Evolutionary conservation across 495 filamentous ascomycete species (phyloP), one percentile per base, ranked within the genome.

Genomic region (Lasiosphaeris hirsuta): DNA sequence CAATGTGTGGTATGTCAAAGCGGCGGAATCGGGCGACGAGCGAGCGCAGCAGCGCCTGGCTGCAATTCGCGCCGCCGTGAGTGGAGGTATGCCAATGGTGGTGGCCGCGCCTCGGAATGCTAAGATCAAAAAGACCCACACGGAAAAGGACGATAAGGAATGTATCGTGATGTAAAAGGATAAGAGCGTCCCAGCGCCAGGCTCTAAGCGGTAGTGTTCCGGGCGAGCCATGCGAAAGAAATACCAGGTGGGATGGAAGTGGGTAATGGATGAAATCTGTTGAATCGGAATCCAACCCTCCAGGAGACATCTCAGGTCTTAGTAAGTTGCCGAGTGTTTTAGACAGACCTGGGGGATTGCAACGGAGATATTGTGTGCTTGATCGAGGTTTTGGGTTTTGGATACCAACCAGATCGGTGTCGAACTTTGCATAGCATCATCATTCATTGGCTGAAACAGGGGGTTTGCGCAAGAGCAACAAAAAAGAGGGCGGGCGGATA

Each of bases 1-100:
- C 53, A 97, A 97, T 63, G 89, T 96, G 7, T 97, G 93, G 95
- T 99, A 99, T 67, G 95, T 97, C 51, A 89, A 89, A 70, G 93
- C 94, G 2, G 95, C 94, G 9, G 94, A 96, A 56, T 86, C 91
- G 42, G 94, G 93, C 42, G 93, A 97, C 61, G 87, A 90, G 63
- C 83, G 91, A 15, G 94, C 94, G 14, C 91, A 88, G 66, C 86
- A 90, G 56, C 82, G 94, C 4, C 79, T 99, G 23, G 86, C 88
- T 36, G 87, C 90, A 8, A 97, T 99, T 58, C 83, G 85, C 17
- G 88, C 88, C 0, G 94, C 95, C 11, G 88, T 90, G 11, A 87
- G 87, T 39, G 94, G 93, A 7, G 83, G 81, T 9, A 78, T 74
- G 23, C 78, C 82, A 4, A 76, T 78, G 75, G 78, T 79, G 37